Conservation (phyloP, 1,284 basidiomycete genomes). For the Ustilago tritici region DNA sequence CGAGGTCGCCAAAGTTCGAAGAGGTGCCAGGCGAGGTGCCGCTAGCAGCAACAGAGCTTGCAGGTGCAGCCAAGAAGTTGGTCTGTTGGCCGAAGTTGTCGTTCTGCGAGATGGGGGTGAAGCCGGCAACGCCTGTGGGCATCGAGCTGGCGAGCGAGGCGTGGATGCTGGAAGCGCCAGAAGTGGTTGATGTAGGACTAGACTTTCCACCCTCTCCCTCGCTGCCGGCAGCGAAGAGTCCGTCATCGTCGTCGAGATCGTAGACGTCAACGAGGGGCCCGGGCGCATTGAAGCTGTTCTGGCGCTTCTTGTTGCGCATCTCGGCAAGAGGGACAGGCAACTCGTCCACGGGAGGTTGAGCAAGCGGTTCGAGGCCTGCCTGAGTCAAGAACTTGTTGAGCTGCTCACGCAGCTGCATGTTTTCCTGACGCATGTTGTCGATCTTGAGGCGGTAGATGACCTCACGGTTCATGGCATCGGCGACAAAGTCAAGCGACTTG, state of each 20-base stretch:
- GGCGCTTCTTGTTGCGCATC: constrained; percentile 48
- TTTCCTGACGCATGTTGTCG: constrained; percentile 52
- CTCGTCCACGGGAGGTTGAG: constrained; percentile 32
- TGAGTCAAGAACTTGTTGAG: constrained; percentile 55
- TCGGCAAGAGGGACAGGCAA: constrained; percentile 49
- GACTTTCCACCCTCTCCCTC: constrained; percentile 47
- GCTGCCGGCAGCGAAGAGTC: constrained; percentile 36
- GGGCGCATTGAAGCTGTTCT: constrained; percentile 7
- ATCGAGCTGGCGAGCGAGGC: constrained; percentile 37
- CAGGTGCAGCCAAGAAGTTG: constrained; percentile 19
- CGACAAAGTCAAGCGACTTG: constrained; percentile 63
- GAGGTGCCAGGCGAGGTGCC: constrained; percentile 40
- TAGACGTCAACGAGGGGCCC: constrained; percentile 27
- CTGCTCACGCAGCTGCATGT: constrained; percentile 53
- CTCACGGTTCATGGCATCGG: constrained; percentile 57
- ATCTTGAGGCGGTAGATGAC: constrained; percentile 55
- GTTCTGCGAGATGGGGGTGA: constrained; percentile 33
- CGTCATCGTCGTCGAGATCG: constrained; percentile 50
- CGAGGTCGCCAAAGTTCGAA: constrained; percentile 33
- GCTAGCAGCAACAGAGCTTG: constrained; percentile 5
- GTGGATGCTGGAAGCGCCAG: constrained; percentile 31
- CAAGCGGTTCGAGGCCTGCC: constrained; percentile 48
- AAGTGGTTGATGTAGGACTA: constrained; percentile 42
- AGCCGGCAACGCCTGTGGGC: constrained; percentile 26
- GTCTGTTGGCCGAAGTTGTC: constrained; percentile 14